Base-by-base conservation (phyloP, 768 basidiomycete species). In the Infundibulicybe gibba region DNA sequence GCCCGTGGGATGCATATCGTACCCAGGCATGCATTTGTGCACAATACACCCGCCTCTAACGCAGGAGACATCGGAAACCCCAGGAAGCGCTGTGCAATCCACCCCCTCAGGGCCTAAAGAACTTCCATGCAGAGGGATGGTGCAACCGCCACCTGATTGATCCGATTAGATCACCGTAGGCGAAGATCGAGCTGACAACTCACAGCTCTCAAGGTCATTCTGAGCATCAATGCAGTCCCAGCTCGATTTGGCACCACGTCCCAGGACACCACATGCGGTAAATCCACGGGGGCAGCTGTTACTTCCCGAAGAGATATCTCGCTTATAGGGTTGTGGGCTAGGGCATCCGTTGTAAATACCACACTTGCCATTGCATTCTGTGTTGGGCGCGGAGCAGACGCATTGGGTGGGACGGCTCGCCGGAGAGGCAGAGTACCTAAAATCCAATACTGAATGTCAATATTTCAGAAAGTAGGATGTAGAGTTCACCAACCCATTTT, bases 191-290 rank as follows among this genome's bases (percentile, higher is more conserved):
- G 8, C 8, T 25, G 25, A 8, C 30, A 5, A 71, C 77, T 47
- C 45, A 79, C 78, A 80, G 60, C 76, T 77, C 58, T 77, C 77
- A 6, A 80, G 65, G 34, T 79, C 75, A 34, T 55, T 61, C 48
- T 60, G 63, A 1, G 69, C 75, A 52, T 79, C 57, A 39, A 80
- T 53, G 48, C 77, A 79, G 49, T 80, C 77, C 72, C 74, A 77
- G 25, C 3, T 25, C 2, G 71, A 67, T 2, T 63, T 59, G 11
- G 58, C 49, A 13, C 56, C 55, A 11, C 70, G 60, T 14, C 72
- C 70, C 19, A 62, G 67, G 43, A 78, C 61, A 5, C 71, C 72
- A 47, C 79, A 80, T 2, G 73, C 68, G 0, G 65, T 65, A 46
- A 61, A 56, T 3, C 71, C 75, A 10, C 41, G 45, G 3, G 64